phyloP scores from a whole-genome alignment of 2,329 filamentous ascomycete species.

The Drechslerella coelobrocha region DNA sequence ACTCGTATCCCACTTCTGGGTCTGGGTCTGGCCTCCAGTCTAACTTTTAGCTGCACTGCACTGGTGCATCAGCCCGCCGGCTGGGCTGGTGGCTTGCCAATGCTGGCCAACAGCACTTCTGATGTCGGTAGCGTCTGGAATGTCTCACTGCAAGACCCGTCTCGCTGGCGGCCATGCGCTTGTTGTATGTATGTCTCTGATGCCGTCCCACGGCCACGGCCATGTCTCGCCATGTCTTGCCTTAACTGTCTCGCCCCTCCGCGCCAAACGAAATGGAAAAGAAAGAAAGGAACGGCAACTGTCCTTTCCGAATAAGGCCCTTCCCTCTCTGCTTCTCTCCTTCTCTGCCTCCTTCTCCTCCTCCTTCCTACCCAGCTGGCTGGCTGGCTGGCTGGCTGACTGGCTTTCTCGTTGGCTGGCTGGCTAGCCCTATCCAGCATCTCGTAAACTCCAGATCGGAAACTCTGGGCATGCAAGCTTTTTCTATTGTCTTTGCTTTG shows the following conservation, averaged over 20 bases:
- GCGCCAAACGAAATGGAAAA: no score
- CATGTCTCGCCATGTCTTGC: not conserved
- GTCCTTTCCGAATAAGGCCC: no score
- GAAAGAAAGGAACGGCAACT: no score
- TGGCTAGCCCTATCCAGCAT: not conserved
- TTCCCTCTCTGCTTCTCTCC: no score
- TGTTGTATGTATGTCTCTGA: conserved; percentile 1
- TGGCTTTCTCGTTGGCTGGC: not conserved
- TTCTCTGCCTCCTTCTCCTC: no score
- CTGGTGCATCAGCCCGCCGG: no score
- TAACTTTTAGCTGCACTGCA: no score
- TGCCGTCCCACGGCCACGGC: not conserved
- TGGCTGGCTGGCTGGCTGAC: not conserved
- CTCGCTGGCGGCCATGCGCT: not conserved
- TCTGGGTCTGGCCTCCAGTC: no score
- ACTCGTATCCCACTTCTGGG: no score
- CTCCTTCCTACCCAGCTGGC: no score
- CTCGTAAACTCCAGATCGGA: conserved; percentile 1
- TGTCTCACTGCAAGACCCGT: not conserved
- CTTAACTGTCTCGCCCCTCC: not conserved
- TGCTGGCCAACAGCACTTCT: not conserved
- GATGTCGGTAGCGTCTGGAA: not conserved
- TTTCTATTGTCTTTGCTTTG: no score
- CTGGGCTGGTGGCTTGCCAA: conserved; percentile 5
- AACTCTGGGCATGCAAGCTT: not conserved